Base-by-base conservation (phyloP, 2,329 filamentous ascomycete genomes). In the Cladophialophora carrionii region DNA sequence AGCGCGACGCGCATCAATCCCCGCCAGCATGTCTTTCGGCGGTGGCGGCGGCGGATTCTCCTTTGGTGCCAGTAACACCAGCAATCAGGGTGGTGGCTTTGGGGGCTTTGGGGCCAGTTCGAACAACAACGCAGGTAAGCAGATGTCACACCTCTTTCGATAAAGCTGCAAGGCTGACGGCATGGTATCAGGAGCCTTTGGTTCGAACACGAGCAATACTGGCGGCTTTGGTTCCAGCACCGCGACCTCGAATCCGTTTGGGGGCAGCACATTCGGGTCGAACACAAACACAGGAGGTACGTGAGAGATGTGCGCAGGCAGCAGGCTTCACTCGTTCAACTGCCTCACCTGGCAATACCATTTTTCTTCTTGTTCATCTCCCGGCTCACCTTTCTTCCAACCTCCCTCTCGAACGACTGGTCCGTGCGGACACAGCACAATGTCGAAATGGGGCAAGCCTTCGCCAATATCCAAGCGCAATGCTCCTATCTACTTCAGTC, bases 1-100 rank as follows among this genome's bases (percentile, higher is more conserved):
- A 64, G 68, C 68, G 60, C 67, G 68, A 70, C 68, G 68, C 60
- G 59, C 68, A 24, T 69, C 68, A 5, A 64, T 65, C 55, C 67
- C 69, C 61, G 65, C 55, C 63, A 68, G 49, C 60, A 73, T 72
- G 71, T 68, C 71, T 61, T 72, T 73, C 59, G 68, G 71, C 62
- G 37, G 37, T 43, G 55, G 63, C 43, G 67, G 69, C 17, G 62
- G 59, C 12, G 57, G 62, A 31, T 71, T 70, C 55, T 65, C 60
- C 31, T 70, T 70, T 55, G 70, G 70, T 2, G 56, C 58, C 14
- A 71, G 62, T 64, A 69, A 63, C 34, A 68, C 63, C 56, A 65
- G 68, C 29, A 66, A 63, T 48, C 64, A 65, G 48, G 61, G 52
- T 46, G 55, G 62, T 17, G 67, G 64, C 29, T 71, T 71, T 66